These are phyloP conservation scores for Fusarium sororula DNA, from an alignment of 2,329 filamentous ascomycete genomes.

Conservation along the genomic window DNA sequence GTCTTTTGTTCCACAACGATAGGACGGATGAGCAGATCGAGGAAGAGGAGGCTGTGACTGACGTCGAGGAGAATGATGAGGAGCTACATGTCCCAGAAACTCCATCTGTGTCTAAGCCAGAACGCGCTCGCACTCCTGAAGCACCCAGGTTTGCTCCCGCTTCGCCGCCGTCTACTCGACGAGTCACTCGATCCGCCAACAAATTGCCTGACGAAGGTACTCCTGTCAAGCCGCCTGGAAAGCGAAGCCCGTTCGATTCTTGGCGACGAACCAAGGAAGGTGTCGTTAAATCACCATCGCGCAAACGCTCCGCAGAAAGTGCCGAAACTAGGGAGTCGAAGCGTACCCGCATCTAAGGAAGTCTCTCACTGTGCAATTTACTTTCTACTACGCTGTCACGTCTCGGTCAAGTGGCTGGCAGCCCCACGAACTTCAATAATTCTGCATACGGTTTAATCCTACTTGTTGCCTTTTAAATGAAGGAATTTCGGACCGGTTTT, in stretches of 20 bases:
- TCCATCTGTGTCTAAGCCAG: conserved; percentile 48
- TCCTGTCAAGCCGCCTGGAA: conserved; percentile 51
- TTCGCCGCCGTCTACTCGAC: conserved; percentile 70
- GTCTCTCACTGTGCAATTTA: neutral
- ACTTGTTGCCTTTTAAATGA: conserved; percentile 25
- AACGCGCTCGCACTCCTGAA: conserved; percentile 57
- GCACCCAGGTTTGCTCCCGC: conserved; percentile 65
- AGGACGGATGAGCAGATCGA: conserved; percentile 58
- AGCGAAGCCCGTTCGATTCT: conserved; percentile 70
- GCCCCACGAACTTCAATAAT: conserved; percentile 18
- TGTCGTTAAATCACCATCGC: conserved; percentile 54
- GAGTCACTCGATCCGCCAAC: conserved; percentile 65
- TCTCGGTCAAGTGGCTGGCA: conserved; percentile 15
- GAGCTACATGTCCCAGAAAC: conserved; percentile 46
- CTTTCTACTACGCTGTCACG: conserved; percentile 2
- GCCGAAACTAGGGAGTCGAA: conserved; percentile 46
- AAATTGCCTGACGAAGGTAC: conserved; percentile 57
- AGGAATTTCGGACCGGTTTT: conserved; percentile 33
- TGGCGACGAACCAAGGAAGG: conserved; percentile 73
- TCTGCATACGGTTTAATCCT: conserved; percentile 30
- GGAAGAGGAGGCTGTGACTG: conserved; percentile 68
- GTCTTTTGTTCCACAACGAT: conserved; percentile 72
- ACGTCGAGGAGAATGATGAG: conserved; percentile 60
- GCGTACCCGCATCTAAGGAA: conserved; percentile 48
- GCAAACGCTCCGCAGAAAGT: conserved; percentile 54